A percentile compares a stretch with the other conserved stretches of the same genome.
Evolutionary conservation across 495 filamentous ascomycete species (phyloP).

Genomic region (Aspergillus ostianus): DNA sequence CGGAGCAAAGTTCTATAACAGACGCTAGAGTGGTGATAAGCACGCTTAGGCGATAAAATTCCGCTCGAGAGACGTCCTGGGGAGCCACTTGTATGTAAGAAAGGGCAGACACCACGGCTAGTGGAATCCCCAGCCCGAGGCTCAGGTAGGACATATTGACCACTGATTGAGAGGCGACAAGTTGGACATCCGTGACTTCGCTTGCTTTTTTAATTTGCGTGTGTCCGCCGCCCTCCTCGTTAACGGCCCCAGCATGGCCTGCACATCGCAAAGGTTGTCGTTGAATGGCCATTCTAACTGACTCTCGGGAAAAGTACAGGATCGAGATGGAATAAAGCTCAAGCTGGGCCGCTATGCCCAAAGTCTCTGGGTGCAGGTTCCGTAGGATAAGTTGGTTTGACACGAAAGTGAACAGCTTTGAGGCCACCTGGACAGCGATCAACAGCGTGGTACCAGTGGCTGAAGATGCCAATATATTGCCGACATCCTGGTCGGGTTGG

Average conservation of each 20-base stretch:
- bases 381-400: slow-evolving; percentile 89
- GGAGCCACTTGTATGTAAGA: slow-evolving; percentile 63
- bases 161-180: slow-evolving; percentile 59
- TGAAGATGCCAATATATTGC: slow-evolving; percentile 41
- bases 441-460: slow-evolving; percentile 75
- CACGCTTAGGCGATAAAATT: slow-evolving; percentile 63
- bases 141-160: slow-evolving; percentile 87
- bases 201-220: neutral
- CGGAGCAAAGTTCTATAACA: slow-evolving; percentile 73
- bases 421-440: slow-evolving; percentile 80
- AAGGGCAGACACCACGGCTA: slow-evolving; percentile 58
- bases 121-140: slow-evolving; percentile 63
- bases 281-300: slow-evolving; percentile 80
- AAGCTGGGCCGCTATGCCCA: slow-evolving; percentile 83
- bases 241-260: slow-evolving; percentile 6
- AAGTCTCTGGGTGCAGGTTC: slow-evolving; percentile 74
- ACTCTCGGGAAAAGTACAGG: slow-evolving; percentile 89
- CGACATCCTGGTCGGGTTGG: slow-evolving; percentile 19
- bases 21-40: slow-evolving; percentile 71
- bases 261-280: slow-evolving; percentile 55
- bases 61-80: slow-evolving; percentile 51
- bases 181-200: slow-evolving; percentile 10
- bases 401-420: slow-evolving; percentile 81
- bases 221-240: neutral
- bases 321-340: slow-evolving; percentile 87